A percentile compares a stretch with the other conserved stretches of the same genome.
Evolutionary conservation across 2,329 filamentous ascomycete species (phyloP).

Genomic region (Madurella mycetomatis): DNA sequence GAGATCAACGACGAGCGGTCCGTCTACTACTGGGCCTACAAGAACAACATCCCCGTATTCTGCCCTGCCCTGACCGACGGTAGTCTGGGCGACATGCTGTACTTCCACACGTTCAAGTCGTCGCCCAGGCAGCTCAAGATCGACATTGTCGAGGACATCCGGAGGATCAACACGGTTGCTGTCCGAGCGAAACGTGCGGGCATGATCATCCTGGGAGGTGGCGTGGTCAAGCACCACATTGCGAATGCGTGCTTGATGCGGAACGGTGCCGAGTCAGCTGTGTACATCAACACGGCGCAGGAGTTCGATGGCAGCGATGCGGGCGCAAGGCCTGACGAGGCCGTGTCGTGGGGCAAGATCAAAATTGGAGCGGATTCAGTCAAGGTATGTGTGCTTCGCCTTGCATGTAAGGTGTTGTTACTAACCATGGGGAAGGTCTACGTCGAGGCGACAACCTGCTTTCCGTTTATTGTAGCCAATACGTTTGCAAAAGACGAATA

Average conservation of each 20-base stretch:
- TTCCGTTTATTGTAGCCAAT: conserved; percentile 63
- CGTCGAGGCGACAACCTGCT: conserved; percentile 60
- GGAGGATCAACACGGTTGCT: conserved; percentile 85
- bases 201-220: conserved; percentile 93
- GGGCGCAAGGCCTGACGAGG: conserved; percentile 90
- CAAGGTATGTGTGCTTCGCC: conserved; percentile 55
- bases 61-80: conserved; percentile 95
- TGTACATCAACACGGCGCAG: conserved; percentile 96
- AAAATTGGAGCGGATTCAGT: conserved; percentile 82
- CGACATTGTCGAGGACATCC: conserved; percentile 91
- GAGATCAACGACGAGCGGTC: conserved; percentile 92
- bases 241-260: conserved; percentile 97
- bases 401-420: conserved; percentile 3
- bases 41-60: conserved; percentile 95
- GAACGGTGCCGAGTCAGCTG: conserved; percentile 92
- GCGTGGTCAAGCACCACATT: conserved; percentile 97
- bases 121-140: conserved; percentile 77
- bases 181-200: conserved; percentile 83
- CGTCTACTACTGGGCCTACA: conserved; percentile 96
- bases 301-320: conserved; percentile 98
- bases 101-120: conserved; percentile 93
- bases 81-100: conserved; percentile 94
- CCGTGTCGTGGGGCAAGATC: conserved; percentile 98
- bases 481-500: conserved; percentile 56
- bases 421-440: conserved; percentile 46